These are phyloP conservation scores for Phytophthora melonis DNA, from an alignment of 352 stramenopile species.

Conservation along the genomic window DNA sequence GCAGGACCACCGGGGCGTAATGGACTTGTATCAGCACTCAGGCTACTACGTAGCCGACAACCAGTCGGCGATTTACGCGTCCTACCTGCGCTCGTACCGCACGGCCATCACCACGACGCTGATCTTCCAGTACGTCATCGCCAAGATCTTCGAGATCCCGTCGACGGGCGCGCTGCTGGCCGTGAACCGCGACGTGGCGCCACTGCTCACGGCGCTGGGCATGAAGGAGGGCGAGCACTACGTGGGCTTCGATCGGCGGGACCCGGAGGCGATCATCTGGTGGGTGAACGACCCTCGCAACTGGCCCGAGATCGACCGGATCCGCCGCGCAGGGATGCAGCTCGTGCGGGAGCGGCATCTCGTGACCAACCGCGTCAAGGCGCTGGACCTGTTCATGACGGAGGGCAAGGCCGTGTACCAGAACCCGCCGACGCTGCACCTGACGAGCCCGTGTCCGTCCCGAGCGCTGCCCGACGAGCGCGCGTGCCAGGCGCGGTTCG, in stretches of 20 bases:
- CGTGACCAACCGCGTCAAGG: slow-evolving; percentile 64
- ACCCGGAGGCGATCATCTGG: slow-evolving; percentile 58
- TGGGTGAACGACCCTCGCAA: slow-evolving; percentile 66
- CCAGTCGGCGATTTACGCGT: slow-evolving; percentile 71
- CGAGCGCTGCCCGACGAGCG: slow-evolving; percentile 53
- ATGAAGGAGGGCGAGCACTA: slow-evolving; percentile 73
- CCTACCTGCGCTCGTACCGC: slow-evolving; percentile 78
- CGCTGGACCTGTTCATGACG: slow-evolving; percentile 68
- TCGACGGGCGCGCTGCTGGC: slow-evolving; percentile 70
- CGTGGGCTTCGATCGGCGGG: slow-evolving; percentile 61
- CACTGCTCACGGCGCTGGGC: slow-evolving; percentile 59
- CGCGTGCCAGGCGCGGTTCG: slow-evolving; percentile 56
- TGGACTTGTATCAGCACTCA: slow-evolving; percentile 74
- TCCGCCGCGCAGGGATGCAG: slow-evolving; percentile 66
- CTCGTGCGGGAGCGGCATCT: slow-evolving; percentile 66
- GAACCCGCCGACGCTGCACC: slow-evolving; percentile 46
- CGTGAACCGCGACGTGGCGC: slow-evolving; percentile 69
- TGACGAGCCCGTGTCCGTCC: slow-evolving; percentile 65
- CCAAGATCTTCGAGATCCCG: slow-evolving; percentile 87
- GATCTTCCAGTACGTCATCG: slow-evolving; percentile 81
- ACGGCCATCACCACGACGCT: slow-evolving; percentile 77
- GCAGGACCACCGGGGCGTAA: slow-evolving; percentile 47
- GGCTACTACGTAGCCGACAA: slow-evolving; percentile 65
- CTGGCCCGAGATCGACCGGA: slow-evolving; percentile 60
- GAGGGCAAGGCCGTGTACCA: slow-evolving; percentile 58